A percentile compares a stretch with the other conserved stretches of the same genome.
phyloP scores from a whole-genome alignment of 352 stramenopile species.

The Thalassiosira exigua region DNA sequence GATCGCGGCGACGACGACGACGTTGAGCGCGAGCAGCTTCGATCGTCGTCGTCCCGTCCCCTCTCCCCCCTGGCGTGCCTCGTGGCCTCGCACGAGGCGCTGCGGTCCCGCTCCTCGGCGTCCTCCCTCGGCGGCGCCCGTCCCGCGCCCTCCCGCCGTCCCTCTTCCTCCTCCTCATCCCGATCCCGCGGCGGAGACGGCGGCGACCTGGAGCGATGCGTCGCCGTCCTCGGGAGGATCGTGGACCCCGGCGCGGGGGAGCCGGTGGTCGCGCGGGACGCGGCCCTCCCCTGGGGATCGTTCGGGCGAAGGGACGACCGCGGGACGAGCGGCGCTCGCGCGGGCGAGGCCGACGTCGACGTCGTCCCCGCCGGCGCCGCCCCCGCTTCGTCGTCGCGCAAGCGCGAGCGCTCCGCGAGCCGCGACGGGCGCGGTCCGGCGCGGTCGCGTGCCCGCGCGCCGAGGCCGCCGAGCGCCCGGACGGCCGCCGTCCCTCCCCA shows the following conservation, averaged over 20 bases:
- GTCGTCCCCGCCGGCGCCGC: too few species aligned
- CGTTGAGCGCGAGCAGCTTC: too few species aligned
- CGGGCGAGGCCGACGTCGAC: too few species aligned
- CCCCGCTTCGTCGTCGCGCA: too few species aligned
- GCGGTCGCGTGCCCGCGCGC: background rate
- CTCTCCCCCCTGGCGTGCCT: conserved; percentile 46
- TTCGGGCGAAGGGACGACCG: background rate
- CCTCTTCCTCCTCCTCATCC: too few species aligned
- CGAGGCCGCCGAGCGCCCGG: background rate
- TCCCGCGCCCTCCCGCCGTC: too few species aligned
- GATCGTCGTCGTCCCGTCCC: background rate
- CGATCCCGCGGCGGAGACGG: too few species aligned
- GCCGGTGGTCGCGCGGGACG: conserved; percentile 31
- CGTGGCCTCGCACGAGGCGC: conserved; percentile 51
- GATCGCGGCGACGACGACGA: background rate
- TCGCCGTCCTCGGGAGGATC: conserved; percentile 42
- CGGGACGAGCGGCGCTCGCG: too few species aligned
- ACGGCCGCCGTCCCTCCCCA: background rate
- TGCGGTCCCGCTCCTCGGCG: conserved; percentile 24
- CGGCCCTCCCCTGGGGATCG: conserved; percentile 30
- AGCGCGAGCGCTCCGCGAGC: too few species aligned
- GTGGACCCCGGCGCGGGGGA: conserved; percentile 42
- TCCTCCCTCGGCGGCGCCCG: too few species aligned
- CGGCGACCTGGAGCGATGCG: conserved; percentile 47
- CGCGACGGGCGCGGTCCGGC: too few species aligned